Conservation (phyloP, 441 rosid species). For the Gossypium trilobum region DNA sequence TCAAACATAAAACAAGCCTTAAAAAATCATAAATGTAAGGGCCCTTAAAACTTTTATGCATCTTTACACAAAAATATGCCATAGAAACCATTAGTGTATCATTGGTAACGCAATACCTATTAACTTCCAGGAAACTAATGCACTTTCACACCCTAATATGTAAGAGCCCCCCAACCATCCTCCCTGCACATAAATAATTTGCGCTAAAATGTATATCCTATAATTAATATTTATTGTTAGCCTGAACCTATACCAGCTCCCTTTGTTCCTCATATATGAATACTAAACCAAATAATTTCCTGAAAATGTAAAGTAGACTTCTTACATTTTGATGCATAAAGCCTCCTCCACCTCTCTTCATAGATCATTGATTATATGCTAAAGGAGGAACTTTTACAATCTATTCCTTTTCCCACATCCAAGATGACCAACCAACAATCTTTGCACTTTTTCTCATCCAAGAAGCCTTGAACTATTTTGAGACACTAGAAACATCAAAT, state of each 20-base stretch:
- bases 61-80: not conserved
- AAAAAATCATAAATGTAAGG: not conserved
- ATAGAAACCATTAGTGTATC: not conserved
- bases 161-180: not conserved
- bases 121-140: not conserved
- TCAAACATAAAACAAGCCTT: not conserved
- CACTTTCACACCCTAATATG: not conserved
- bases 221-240: not conserved
- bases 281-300: not conserved
- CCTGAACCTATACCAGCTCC: not conserved
- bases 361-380: not conserved
- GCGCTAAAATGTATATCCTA: not conserved
- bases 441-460: too few species aligned
- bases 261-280: not conserved
- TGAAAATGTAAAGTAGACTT: not conserved
- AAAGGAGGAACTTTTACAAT: not conserved
- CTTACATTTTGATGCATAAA: slow-evolving; percentile 3
- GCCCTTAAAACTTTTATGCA: not conserved
- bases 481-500: too few species aligned
- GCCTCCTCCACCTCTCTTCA: not conserved
- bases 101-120: not conserved
- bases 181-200: not conserved
- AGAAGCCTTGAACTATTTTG: too few species aligned
- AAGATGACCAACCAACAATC: not conserved
- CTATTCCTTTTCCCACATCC: not conserved